phyloP scores from a whole-genome alignment of 139 green algal genomes.

The Eudorina sp. region DNA sequence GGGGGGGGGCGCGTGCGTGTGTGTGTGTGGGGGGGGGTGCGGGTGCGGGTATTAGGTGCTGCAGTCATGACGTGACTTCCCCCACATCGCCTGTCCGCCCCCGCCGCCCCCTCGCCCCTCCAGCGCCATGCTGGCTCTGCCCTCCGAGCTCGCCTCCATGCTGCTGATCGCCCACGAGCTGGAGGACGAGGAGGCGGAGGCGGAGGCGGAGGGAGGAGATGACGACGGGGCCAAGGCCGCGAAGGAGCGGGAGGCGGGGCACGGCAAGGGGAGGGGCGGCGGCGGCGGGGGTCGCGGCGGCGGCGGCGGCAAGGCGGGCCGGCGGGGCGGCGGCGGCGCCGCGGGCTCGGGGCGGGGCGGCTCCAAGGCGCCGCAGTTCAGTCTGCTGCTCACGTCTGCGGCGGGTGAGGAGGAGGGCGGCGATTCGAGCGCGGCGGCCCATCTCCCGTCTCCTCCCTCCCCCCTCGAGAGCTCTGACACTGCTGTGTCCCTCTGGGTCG shows the following conservation, averaged over 20 bases:
- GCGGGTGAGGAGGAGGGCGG: background rate
- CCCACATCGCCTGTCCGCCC: too few relatives aligned
- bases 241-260: background rate
- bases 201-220: background rate
- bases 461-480: background rate
- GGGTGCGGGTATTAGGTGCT: too few relatives aligned
- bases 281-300: background rate
- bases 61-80: too few relatives aligned
- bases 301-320: background rate
- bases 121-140: slow-evolving; percentile 66
- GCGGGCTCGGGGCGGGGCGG: background rate
- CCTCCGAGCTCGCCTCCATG: slow-evolving; percentile 59
- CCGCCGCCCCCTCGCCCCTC: too few relatives aligned
- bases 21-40: too few relatives aligned
- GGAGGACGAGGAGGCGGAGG: too few relatives aligned
- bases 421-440: too few relatives aligned
- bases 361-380: background rate
- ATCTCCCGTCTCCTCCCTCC: too few relatives aligned
- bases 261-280: background rate
- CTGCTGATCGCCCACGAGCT: slow-evolving; percentile 56
- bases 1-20: too few relatives aligned
- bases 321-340: background rate
- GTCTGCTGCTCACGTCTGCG: background rate
- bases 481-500: background rate
- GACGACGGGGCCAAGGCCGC: background rate